A percentile compares a stretch with the other conserved stretches of the same genome.
Conservation (phyloP, 2,329 filamentous ascomycete genomes). For the Fusarium sarcochroum region DNA sequence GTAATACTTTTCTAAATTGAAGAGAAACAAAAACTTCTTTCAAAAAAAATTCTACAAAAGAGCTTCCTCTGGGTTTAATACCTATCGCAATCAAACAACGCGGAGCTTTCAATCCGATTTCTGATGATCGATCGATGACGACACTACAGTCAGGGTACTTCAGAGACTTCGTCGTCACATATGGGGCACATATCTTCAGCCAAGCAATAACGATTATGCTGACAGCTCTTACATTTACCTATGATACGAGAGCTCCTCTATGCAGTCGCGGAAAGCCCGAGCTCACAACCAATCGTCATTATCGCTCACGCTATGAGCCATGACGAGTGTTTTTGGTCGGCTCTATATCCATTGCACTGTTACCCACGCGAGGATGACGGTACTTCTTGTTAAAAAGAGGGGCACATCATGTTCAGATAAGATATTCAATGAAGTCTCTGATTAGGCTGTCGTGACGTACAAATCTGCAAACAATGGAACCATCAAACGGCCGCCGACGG, state of each 20-base stretch:
- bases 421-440: background rate
- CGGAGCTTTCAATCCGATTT: slow-evolving; percentile 41
- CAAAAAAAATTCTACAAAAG: background rate
- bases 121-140: slow-evolving; percentile 48
- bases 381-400: slow-evolving; percentile 13
- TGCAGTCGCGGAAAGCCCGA: background rate
- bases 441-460: slow-evolving; percentile 23
- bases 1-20: background rate
- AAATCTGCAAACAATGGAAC: slow-evolving; percentile 6
- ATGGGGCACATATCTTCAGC: slow-evolving; percentile 24
- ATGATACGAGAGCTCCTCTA: background rate
- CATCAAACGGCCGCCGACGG: background rate
- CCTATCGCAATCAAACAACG: background rate
- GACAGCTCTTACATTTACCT: slow-evolving; percentile 1
- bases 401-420: slow-evolving; percentile 1
- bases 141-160: slow-evolving; percentile 29
- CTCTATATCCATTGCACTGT: slow-evolving; percentile 2
- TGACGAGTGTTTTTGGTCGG: slow-evolving; percentile 7
- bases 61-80: slow-evolving; percentile 25
- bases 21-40: background rate
- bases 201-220: slow-evolving; percentile 21
- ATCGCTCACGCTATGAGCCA: background rate
- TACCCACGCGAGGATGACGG: slow-evolving; percentile 22
- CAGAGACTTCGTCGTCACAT: slow-evolving; percentile 36
- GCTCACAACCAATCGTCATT: slow-evolving; percentile 19